These are phyloP conservation scores for Rosa lucieae DNA, from an alignment of 306 rosid genomes.

Conservation along the genomic window DNA sequence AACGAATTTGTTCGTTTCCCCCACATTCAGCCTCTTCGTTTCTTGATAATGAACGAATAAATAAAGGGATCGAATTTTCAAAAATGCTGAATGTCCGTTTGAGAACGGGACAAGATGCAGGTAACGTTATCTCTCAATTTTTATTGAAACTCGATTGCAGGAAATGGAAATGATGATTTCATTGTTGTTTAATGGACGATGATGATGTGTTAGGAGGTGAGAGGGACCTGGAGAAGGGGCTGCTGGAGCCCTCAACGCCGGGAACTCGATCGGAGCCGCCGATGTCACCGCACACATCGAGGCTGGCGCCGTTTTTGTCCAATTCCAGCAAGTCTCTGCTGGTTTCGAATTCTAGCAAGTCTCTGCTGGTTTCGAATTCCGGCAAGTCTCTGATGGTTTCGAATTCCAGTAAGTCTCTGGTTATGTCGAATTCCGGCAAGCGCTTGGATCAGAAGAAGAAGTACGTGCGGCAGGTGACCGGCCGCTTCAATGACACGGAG, in stretches of 20 bases:
- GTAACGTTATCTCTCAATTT: not conserved
- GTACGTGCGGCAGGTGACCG: conserved; percentile 83
- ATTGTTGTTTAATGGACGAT: not conserved
- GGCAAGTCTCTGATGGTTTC: conserved; percentile 40
- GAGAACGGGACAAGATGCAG: not conserved
- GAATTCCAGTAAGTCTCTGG: conserved; percentile 58
- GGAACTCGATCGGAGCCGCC: conserved; percentile 43
- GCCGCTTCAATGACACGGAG: conserved; percentile 78
- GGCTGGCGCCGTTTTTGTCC: conserved; percentile 20
- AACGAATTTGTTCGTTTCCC: too few relatives aligned
- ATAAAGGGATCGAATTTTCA: not conserved
- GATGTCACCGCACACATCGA: conserved; percentile 46
- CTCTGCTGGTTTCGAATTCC: conserved; percentile 35
- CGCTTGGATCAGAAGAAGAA: conserved; percentile 61
- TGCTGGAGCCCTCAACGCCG: conserved; percentile 1
- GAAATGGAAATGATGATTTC: not conserved
- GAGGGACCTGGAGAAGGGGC: conserved; percentile 45
- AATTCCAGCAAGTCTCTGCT: conserved; percentile 55
- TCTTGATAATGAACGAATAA: not conserved
- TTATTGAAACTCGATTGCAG: not conserved
- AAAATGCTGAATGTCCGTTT: conserved; percentile 5
- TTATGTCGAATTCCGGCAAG: conserved; percentile 54
- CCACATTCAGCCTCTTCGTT: too few relatives aligned
- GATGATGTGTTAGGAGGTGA: conserved; percentile 15
- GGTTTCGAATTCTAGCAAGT: conserved; percentile 58